Base-by-base conservation (phyloP, 805 yeast genomes). In the Candida insectorum region DNA sequence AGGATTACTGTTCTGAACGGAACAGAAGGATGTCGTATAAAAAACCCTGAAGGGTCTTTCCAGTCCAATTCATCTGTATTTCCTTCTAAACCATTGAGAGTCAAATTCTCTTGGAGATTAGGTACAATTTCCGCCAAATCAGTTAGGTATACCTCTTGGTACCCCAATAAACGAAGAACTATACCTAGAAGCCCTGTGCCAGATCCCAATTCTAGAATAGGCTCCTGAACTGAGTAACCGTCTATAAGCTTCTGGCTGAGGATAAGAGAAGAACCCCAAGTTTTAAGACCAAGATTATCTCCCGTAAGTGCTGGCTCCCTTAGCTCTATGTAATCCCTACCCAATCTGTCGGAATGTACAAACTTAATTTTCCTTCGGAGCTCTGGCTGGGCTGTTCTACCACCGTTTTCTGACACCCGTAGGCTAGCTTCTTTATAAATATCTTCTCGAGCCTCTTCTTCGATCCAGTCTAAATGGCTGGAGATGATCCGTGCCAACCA, bases 161-260 rank as follows among this genome's bases (percentile, higher is more conserved):
- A 58, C 0, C 87, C 87, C 5, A 81, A 47, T 6, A 66, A 37
- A 0, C 73, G 75, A 36, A 85, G 69, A 0, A 80, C 69, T 22
- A 93, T 82, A 0, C 97, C 97, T 3, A 81, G 82, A 11, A 91
- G 65, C 0, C 98, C 98, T 0, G 98, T 93, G 0, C 98, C 98
- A 0, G 97, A 71, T 0, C 98, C 98, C n/a, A 93, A 61, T 49
- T 91, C 98, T 18, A 85, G 53, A 0, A 80, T 53, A 0, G 60
- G 54, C 14, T 49, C 56, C 11, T 29, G 16, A 3, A 58, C 41
- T 5, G 33, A 23, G 2, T 40, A 30, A n/a, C 42, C 16, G 17
- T 53, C 45, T 5, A 70, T 54, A 3, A 86, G 52, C 16, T 83
- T 57, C 21, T 71, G 62, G 3, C 93, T 72, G 16, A 93, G 60